Evolutionary conservation across 768 basidiomycete species (phyloP).

Genomic region (Suillus brevipes): DNA sequence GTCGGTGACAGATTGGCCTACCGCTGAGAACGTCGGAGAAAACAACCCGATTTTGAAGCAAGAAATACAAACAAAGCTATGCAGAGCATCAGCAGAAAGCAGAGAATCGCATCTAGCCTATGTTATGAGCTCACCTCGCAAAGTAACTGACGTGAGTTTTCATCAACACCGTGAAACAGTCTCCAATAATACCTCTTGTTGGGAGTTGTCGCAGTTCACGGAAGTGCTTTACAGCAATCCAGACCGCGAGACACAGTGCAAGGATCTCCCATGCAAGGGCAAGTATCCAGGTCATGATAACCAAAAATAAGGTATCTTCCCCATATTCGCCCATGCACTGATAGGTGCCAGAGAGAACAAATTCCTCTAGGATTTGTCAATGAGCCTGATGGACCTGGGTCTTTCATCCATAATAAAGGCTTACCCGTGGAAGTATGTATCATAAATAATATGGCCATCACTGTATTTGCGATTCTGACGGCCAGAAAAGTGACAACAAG

Average conservation of each 20-base stretch:
- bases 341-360: not conserved
- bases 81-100: not conserved
- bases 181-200: not conserved
- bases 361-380: not conserved
- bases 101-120: not conserved
- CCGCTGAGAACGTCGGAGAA: not conserved
- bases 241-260: not conserved
- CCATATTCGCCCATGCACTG: not conserved
- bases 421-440: not conserved
- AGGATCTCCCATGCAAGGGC: not conserved
- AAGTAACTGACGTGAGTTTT: not conserved
- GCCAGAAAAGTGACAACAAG: not conserved
- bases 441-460: fast-evolving
- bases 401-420: not conserved
- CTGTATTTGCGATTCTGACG: not conserved
- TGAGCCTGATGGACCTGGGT: not conserved
- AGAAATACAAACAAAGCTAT: not conserved
- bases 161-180: not conserved
- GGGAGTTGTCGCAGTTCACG: not conserved
- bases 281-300: not conserved
- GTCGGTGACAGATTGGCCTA: not conserved
- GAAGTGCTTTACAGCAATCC: not conserved
- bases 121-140: not conserved
- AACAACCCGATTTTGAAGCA: not conserved
- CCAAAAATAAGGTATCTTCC: not conserved